Evolutionary conservation across 768 basidiomycete genomes (phyloP), one percentile per base, ranked within the genome.

Genomic region (Termitomyces eurrhizus): DNA sequence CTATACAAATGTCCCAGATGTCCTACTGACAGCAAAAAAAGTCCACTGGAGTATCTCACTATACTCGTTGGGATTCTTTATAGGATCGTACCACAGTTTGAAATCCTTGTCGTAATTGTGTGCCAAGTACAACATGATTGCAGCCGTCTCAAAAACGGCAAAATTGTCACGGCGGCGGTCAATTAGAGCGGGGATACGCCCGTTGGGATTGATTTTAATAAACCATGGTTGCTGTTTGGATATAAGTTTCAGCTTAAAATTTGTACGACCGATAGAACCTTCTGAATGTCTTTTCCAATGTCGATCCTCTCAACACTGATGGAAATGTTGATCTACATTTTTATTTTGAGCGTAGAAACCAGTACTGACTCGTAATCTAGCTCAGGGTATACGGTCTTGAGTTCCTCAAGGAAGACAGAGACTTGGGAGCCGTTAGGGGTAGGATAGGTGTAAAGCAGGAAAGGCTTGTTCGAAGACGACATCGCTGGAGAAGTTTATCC

Each of bases 21-120:
- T 18, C 29, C 13, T 29, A 66, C 82, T 58, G 62, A 88, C 88
- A 14, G 86, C 82, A 64, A 93, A 95, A 77, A 93, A 92, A 55
- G 94, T 85, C 94, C 92, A 95, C 68, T 92, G 92, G 26, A 92
- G 67, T 75, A 84, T 79, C 73, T 89, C 86, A 67, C 84, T 88
- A 66, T 87, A 85, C 37, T 86, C 78, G 49, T 89, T 78, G 5
- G 84, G 79, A 3, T 83, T 74, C 18, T 68, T 76, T 21, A 65
- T 72, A 4, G 78, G 73, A 64, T 88, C 80, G 73, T 89, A 93
- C 66, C 75, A 81, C 67, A 94, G 89, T 65, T 45, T 41, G 26
- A 55, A 83, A 80, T 70, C 80, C 73, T 79, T 86, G 73, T 96
- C 94, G 67, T 89, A 94, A 68, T 88, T 84, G 68, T 92, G 87